These are phyloP conservation scores for Linnemannia exigua DNA, from an alignment of 192 early-diverging fungal genomes.

Conservation along the genomic window DNA sequence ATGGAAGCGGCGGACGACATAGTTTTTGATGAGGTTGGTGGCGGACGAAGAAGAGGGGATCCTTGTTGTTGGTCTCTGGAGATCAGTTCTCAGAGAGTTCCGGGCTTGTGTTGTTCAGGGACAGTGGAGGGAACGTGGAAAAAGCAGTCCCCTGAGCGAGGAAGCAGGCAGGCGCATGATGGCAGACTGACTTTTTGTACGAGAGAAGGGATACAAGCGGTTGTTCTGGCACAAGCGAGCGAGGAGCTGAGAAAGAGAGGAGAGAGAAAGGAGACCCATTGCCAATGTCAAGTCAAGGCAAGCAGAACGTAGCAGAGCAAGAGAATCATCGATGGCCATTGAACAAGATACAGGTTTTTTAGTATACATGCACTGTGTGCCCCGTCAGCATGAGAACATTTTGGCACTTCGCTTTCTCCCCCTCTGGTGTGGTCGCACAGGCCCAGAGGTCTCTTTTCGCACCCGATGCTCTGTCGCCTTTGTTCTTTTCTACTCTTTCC, in stretches of 20 bases:
- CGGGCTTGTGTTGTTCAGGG: not conserved
- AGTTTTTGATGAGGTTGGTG: not conserved
- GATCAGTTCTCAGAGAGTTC: not conserved
- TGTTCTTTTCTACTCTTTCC: no score
- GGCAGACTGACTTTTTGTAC: no score
- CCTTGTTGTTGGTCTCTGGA: not conserved
- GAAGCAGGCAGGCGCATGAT: not conserved
- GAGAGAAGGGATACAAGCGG: no score
- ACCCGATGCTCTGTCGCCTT: no score
- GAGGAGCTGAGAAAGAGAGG: not conserved
- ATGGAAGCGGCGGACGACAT: conserved; percentile 47
- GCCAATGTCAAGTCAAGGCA: no score
- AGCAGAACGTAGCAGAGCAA: not conserved
- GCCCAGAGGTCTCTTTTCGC: no score
- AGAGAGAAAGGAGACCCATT: not conserved
- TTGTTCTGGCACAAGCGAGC: not conserved
- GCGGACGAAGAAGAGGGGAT: not conserved
- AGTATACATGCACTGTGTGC: not conserved
- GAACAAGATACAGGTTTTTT: not conserved
- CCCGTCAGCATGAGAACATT: not conserved
- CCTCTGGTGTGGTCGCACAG: conserved; percentile 1
- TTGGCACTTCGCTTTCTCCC: not conserved
- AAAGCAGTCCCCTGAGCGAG: not conserved
- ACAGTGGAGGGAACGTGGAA: not conserved
- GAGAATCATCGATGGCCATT: no score